These are phyloP conservation scores for Ophiostoma ips DNA, from an alignment of 2,329 filamentous ascomycete species.

Conservation along the genomic window DNA sequence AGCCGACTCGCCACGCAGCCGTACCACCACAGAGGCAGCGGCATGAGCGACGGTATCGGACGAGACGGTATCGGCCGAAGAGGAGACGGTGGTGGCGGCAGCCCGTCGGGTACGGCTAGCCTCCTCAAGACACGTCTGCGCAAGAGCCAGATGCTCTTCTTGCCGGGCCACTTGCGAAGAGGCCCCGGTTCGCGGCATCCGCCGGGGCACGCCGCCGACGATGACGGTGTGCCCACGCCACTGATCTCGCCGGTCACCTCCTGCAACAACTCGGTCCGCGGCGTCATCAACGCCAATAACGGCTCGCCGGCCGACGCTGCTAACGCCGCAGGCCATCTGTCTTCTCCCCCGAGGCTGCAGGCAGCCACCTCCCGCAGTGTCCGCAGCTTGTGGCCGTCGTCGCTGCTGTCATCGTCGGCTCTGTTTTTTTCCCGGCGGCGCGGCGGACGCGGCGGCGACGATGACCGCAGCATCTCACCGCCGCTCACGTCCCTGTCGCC, in stretches of 20 bases:
- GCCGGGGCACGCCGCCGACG: background rate
- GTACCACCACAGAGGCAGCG: constrained; percentile 2
- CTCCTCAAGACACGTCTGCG: constrained; percentile 13
- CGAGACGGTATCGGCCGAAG: background rate
- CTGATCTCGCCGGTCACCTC: constrained; percentile 27
- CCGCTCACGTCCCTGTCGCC: constrained; percentile 20
- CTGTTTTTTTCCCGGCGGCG: constrained; percentile 18
- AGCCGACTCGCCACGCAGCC: background rate
- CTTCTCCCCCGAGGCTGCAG: background rate
- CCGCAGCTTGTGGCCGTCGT: constrained; percentile 17
- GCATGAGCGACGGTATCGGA: background rate
- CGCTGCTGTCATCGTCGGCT: constrained; percentile 30
- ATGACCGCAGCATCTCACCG: constrained; percentile 17
- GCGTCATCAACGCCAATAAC: background rate
- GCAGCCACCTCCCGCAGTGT: background rate
- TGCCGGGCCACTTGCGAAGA: constrained; percentile 10
- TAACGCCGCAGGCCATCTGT: background rate
- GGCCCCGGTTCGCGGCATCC: background rate
- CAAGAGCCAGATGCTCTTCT: constrained; percentile 2
- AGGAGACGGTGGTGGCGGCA: background rate
- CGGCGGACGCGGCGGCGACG: constrained; percentile 1
- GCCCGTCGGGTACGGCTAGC: background rate
- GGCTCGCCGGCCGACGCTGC: background rate
- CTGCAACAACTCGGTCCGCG: background rate
- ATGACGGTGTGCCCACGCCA: constrained; percentile 25